Evolutionary conservation across 192 early-diverging fungal species (phyloP), one percentile per base, ranked within the genome.

Genomic region (Coemansia pectinata): DNA sequence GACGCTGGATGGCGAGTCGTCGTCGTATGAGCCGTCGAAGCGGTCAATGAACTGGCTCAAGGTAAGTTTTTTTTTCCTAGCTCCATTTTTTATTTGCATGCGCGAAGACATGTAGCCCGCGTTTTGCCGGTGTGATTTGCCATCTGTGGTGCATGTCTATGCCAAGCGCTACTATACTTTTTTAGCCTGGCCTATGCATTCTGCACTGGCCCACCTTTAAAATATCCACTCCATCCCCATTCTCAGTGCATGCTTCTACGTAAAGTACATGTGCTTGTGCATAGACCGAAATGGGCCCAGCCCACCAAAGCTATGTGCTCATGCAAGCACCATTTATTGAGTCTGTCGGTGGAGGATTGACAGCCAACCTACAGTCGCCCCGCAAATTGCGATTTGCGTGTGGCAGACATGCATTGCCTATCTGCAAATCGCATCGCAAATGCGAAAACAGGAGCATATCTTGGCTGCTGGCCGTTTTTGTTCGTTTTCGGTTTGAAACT

Each of bases 41-140:
- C 87, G 98, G 19, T 98, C 96, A 14, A 85, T 95, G 50, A 99
- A 99, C 80, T 99, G 98, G 98, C 88, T 99, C 17, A 99, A 99
- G 83, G 93, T 94, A 79, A 67, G 67, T 11, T 53, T 23, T 55
- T 36, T n/a, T n/a, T 52, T 58, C 25, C 29, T 21, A 29, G 31
- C 7, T 58, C 27, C 27, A 11, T 42, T 55, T 45, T 45, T 10
- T 15, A 1, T 50, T 52, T 29, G 53, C 25, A 34, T 65, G 48
- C 58, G 29, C 50, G 44, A 33, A 29, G 21, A n/a, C 50, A 53
- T 53, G 21, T 23, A 12, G 25, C 50, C 8, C 25, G 25, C 53
- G 53, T 57, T 57, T 57, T 57, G 53, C 53, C 53, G 53, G 29
- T 17, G 31, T 29, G 67, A 27, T 64, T 57, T 57, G 15, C 53